A percentile compares a stretch with the other conserved stretches of the same genome.
Conservation (phyloP, 345 rosid species). For the Citrus inodora region DNA sequence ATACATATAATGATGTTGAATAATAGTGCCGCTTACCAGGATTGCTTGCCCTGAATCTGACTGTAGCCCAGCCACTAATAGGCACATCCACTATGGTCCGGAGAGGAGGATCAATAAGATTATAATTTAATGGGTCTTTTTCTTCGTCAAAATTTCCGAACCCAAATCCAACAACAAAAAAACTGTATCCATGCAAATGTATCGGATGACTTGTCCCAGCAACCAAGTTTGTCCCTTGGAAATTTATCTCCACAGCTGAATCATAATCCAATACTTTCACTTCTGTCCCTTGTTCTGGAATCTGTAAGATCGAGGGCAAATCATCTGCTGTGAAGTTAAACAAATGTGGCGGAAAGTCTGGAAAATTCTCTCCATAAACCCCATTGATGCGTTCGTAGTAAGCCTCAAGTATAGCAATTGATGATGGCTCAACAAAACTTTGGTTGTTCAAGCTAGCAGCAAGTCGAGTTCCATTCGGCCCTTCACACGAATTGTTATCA, state of each 20-base stretch:
- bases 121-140: constrained; percentile 20
- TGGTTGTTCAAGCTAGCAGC: constrained; percentile 40
- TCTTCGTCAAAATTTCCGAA: constrained; percentile 30
- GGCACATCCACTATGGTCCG: constrained; percentile 30
- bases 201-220: constrained; percentile 40
- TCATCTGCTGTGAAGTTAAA: constrained; percentile 24
- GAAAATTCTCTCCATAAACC: constrained; percentile 18
- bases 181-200: constrained; percentile 50
- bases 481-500: constrained; percentile 18
- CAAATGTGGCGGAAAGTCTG: constrained; percentile 13
- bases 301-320: constrained; percentile 7
- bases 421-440: constrained; percentile 18
- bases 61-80: constrained; percentile 30
- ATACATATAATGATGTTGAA: not conserved
- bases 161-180: constrained; percentile 50
- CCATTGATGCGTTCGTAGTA: constrained; percentile 26
- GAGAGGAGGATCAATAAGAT: constrained; percentile 32
- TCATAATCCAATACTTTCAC: constrained; percentile 22
- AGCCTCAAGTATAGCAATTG: constrained; percentile 23
- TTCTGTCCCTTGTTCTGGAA: constrained; percentile 20
- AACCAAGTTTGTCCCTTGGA: constrained; percentile 41
- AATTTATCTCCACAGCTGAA: constrained; percentile 34
- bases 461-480: constrained; percentile 14
- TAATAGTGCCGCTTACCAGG: constrained; percentile 19
- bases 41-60: constrained; percentile 30